These are phyloP conservation scores for Toxicodendron radicans DNA, from an alignment of 345 rosid genomes.

Conservation along the genomic window DNA sequence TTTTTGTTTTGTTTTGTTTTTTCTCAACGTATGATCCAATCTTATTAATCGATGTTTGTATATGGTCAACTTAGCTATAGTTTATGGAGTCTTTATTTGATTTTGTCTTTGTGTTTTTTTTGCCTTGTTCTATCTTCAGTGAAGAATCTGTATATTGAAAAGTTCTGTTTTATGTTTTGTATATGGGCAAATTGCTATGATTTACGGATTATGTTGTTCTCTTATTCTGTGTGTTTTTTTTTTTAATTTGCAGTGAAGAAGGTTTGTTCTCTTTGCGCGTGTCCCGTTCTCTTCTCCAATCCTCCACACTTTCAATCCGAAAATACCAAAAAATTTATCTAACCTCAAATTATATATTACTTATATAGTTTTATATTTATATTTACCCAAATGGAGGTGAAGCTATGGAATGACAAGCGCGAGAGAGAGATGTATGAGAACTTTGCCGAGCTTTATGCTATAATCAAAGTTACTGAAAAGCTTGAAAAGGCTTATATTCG, in stretches of 20 bases:
- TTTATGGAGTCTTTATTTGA: neutral
- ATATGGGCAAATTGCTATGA: conserved; percentile 3
- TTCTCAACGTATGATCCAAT: neutral
- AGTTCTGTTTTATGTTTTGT: neutral
- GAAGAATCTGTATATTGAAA: conserved; percentile 23
- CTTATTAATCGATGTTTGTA: neutral
- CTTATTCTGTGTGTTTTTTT: conserved; percentile 5
- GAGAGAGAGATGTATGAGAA: conserved; percentile 97
- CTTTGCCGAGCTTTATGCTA: conserved; percentile 93
- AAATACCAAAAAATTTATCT: neutral
- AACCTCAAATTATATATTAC: neutral
- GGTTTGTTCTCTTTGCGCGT: conserved; percentile 74
- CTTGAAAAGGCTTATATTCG: conserved; percentile 91
- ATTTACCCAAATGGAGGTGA: conserved; percentile 70
- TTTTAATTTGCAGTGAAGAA: conserved; percentile 34
- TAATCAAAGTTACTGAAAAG: conserved; percentile 94
- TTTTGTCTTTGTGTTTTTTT: neutral
- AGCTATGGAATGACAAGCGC: conserved; percentile 94
- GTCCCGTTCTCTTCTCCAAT: conserved; percentile 97
- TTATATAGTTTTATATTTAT: neutral
- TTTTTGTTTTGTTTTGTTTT: neutral
- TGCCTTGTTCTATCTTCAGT: conserved; percentile 26
- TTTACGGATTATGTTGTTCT: neutral
- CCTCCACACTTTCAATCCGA: conserved; percentile 16
- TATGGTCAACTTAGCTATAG: conserved; percentile 5